A percentile compares a stretch with the other conserved stretches of the same genome.
phyloP scores from a whole-genome alignment of 768 basidiomycete genomes.

The Russula virescens region DNA sequence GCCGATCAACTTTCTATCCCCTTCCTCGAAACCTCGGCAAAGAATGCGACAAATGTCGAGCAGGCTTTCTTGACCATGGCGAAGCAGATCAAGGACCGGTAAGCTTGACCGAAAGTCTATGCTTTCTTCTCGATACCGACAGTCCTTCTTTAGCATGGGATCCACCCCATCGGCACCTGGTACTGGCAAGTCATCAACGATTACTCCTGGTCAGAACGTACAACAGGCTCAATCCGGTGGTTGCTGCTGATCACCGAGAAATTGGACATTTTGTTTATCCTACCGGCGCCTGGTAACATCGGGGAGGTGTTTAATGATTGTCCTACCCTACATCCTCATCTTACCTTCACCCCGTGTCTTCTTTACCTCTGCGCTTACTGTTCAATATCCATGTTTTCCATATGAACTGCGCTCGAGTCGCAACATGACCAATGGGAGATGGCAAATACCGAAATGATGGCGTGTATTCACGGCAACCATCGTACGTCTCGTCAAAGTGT shows the following conservation, averaged over 20 bases:
- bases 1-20: slow-evolving; percentile 91
- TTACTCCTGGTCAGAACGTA: slow-evolving; percentile 80
- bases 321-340: slow-evolving; percentile 21
- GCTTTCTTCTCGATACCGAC: background rate
- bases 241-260: slow-evolving; percentile 61
- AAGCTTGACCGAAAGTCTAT: slow-evolving; percentile 23
- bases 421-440: background rate
- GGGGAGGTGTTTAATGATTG: slow-evolving; percentile 24
- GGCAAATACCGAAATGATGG: background rate
- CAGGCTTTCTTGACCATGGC: slow-evolving; percentile 99
- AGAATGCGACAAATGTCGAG: slow-evolving; percentile 98
- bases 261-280: slow-evolving; percentile 23
- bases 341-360: slow-evolving; percentile 22
- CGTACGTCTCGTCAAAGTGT: background rate
- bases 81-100: slow-evolving; percentile 93
- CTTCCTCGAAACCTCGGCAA: slow-evolving; percentile 98
- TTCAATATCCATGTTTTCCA: slow-evolving; percentile 21
- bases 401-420: slow-evolving; percentile 8
- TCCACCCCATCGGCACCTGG: slow-evolving; percentile 69
- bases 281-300: slow-evolving; percentile 21
- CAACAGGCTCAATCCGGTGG: slow-evolving; percentile 65
- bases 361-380: slow-evolving; percentile 21
- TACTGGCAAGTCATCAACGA: slow-evolving; percentile 73
- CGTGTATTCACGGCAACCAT: background rate
- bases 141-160: slow-evolving; percentile 59